Conservation (phyloP, 805 yeast species). For the Lipomyces starkeyi region DNA sequence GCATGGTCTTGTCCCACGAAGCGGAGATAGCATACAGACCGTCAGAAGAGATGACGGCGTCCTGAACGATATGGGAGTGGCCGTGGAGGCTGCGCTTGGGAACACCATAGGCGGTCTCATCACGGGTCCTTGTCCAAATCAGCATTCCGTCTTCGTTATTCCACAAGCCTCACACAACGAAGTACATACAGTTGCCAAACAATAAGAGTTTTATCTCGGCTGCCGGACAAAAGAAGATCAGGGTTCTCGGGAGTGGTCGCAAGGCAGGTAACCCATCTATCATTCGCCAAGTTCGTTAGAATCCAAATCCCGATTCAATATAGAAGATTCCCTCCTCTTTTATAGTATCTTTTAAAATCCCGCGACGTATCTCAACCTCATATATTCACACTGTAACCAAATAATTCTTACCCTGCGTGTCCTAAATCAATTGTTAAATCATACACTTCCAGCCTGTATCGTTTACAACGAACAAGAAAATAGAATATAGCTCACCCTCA, state of each 20-base stretch:
- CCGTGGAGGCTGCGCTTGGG: conserved; percentile 97
- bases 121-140: conserved; percentile 61
- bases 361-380: background rate
- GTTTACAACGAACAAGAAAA: conserved; percentile 23
- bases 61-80: conserved; percentile 99
- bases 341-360: background rate
- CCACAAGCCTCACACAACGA: too few species aligned
- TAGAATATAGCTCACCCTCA: conserved; percentile 63
- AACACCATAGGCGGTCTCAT: conserved; percentile 96
- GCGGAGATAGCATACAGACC: conserved; percentile 98
- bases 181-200: conserved; percentile 79
- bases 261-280: conserved; percentile 92
- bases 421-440: conserved; percentile 46
- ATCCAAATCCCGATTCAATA: conserved; percentile 29
- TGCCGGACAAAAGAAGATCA: conserved; percentile 95
- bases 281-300: conserved; percentile 32
- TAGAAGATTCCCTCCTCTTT: conserved; percentile 38
- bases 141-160: background rate
- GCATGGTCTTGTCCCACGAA: conserved; percentile 99
- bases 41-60: conserved; percentile 96
- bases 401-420: conserved; percentile 64
- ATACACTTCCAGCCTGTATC: background rate
- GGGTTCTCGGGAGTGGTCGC: conserved; percentile 99
- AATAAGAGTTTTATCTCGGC: conserved; percentile 98
- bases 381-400: conserved; percentile 6